Conservation (phyloP, 2,329 filamentous ascomycete genomes). For the Alternaria angustiovoidea region DNA sequence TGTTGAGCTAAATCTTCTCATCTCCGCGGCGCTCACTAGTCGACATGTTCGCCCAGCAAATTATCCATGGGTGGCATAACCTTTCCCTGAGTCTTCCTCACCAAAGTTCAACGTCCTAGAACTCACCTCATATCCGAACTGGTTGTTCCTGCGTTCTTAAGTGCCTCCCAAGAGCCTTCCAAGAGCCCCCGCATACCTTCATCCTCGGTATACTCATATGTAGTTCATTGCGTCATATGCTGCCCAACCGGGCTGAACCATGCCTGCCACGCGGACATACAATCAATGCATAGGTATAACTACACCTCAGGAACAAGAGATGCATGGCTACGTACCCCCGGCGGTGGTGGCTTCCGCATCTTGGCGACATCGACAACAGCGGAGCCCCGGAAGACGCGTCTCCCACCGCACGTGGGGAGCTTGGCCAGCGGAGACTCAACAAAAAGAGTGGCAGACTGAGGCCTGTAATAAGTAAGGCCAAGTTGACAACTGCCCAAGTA, state of each 20-base stretch:
- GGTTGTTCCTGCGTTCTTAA: neutral
- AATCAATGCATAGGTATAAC: neutral
- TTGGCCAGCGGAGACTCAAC: neutral
- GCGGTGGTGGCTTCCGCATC: neutral
- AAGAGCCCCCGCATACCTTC: neutral
- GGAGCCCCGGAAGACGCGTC: constrained; percentile 3
- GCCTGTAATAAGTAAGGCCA: constrained; percentile 1
- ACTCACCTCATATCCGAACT: neutral
- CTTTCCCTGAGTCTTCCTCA: neutral
- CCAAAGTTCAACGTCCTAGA: neutral
- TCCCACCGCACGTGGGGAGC: neutral
- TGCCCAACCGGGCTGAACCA: neutral
- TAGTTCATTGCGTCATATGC: neutral
- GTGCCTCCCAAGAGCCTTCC: neutral
- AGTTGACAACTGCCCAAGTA: neutral
- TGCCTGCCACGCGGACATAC: neutral
- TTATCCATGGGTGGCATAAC: neutral
- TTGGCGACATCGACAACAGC: neutral
- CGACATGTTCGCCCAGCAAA: neutral
- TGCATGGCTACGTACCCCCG: neutral
- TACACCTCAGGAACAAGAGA: neutral
- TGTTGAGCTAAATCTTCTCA: neutral
- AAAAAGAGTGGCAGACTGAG: neutral
- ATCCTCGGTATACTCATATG: neutral
- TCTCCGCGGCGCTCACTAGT: neutral